A percentile compares a stretch with the other conserved stretches of the same genome.
phyloP scores from a whole-genome alignment of 202 grass and related monocot genomes.

The Panicum hallii region DNA sequence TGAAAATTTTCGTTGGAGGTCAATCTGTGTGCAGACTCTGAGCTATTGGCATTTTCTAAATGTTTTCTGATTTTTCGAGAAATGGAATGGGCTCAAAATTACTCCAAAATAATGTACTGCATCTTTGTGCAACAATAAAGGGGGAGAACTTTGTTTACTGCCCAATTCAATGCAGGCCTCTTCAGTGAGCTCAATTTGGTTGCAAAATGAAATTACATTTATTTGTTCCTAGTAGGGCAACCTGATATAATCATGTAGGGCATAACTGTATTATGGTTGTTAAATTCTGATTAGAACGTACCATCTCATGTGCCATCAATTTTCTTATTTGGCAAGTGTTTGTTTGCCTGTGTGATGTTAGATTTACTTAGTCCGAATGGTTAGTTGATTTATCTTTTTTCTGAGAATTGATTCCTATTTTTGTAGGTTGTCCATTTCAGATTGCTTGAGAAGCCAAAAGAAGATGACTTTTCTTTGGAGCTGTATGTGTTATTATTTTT shows the following conservation, averaged over 20 bases:
- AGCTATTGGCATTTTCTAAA: background rate
- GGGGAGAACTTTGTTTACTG: background rate
- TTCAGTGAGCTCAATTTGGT: background rate
- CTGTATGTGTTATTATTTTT: conserved; percentile 53
- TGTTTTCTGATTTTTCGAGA: background rate
- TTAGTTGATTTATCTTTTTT: conserved; percentile 8
- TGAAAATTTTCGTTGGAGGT: background rate
- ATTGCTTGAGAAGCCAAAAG: conserved; percentile 68
- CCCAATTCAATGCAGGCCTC: background rate
- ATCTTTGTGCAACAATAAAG: background rate
- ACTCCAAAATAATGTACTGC: background rate
- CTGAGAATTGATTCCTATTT: conserved; percentile 14
- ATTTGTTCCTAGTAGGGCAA: conserved; percentile 4
- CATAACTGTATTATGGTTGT: background rate
- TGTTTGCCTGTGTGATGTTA: background rate
- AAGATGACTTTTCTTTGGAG: conserved; percentile 62
- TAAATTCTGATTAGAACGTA: background rate
- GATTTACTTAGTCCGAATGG: background rate
- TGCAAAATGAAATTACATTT: background rate
- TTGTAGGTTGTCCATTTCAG: conserved; percentile 69
- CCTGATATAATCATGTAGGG: background rate
- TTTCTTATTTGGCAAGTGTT: background rate
- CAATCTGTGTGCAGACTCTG: background rate
- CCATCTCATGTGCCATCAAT: background rate
- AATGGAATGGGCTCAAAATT: background rate